phyloP scores from a whole-genome alignment of 2,329 filamentous ascomycete genomes.

The Didymella pomorum region DNA sequence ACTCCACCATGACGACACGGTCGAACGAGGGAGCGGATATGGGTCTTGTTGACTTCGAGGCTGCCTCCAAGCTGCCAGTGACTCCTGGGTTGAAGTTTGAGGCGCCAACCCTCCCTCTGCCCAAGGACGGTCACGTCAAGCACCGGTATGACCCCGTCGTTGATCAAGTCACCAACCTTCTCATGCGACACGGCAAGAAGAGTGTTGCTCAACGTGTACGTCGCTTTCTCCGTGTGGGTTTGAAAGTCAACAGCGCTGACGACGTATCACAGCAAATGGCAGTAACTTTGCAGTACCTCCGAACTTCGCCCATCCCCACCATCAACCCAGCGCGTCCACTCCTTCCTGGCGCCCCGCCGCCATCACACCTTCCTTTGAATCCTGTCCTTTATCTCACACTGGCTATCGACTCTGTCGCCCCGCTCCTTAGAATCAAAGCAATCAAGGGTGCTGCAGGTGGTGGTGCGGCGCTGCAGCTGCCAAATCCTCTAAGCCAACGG shows the following conservation, averaged over 20 bases:
- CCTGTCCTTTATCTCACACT: constrained; percentile 88
- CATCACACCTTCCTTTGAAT: constrained; percentile 83
- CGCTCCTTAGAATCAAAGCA: constrained; percentile 79
- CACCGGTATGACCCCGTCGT: constrained; percentile 86
- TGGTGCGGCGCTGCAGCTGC: constrained; percentile 83
- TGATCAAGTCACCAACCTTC: constrained; percentile 83
- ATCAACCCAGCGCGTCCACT: constrained; percentile 75
- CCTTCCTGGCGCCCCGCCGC: constrained; percentile 77
- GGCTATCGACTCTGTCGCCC: constrained; percentile 91
- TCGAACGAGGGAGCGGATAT: constrained; percentile 34
- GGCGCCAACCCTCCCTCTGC: constrained; percentile 72
- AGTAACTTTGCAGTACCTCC: constrained; percentile 80
- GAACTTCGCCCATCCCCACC: constrained; percentile 81
- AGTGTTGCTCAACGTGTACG: constrained; percentile 86
- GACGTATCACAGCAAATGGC: constrained; percentile 75
- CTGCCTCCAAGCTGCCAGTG: constrained; percentile 28
- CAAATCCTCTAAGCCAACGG: constrained; percentile 75
- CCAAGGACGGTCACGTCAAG: constrained; percentile 71
- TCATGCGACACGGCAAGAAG: constrained; percentile 93
- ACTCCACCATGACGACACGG: constrained; percentile 60
- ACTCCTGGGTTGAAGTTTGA: constrained; percentile 76
- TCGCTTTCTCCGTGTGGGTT: constrained; percentile 22
- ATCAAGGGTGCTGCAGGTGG: constrained; percentile 84
- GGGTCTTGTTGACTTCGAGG: constrained; percentile 42
- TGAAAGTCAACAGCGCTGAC: constrained; percentile 8